Conservation (phyloP, 1,139 yeast genomes). For the Yamadazyma buinensis region DNA sequence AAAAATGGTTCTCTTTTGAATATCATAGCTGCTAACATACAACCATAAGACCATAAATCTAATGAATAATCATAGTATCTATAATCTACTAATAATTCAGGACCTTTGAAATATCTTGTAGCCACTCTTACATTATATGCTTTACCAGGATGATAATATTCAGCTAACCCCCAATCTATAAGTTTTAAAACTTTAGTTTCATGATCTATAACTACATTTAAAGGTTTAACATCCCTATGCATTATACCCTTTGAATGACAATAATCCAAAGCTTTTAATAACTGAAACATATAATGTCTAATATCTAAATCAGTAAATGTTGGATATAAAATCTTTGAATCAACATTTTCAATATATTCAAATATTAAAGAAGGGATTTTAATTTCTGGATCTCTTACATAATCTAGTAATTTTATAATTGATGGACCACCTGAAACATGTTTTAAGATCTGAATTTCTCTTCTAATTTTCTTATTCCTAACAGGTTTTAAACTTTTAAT, state of each 20-base stretch:
- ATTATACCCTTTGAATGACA: slow-evolving; percentile 8
- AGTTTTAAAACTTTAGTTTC: slow-evolving; percentile 3
- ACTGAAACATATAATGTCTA: slow-evolving; percentile 5
- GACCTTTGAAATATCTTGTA: slow-evolving; percentile 7
- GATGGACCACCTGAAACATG: slow-evolving; percentile 5
- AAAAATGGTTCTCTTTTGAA: slow-evolving; percentile 7
- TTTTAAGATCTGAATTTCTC: slow-evolving; percentile 6
- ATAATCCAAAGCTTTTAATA: slow-evolving; percentile 5
- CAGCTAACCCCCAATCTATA: slow-evolving; percentile 9
- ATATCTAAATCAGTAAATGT: slow-evolving; percentile 6
- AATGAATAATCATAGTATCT: slow-evolving; percentile 8
- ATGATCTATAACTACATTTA: slow-evolving; percentile 8
- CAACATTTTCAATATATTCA: slow-evolving; percentile 5
- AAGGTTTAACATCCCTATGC: slow-evolving; percentile 8
- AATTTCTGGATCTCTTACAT: slow-evolving; percentile 4
- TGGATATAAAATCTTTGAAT: slow-evolving; percentile 5
- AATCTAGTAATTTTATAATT: slow-evolving; percentile 3
- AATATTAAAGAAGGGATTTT: slow-evolving; percentile 5
- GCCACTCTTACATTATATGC: slow-evolving; percentile 8
- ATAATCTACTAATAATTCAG: slow-evolving; percentile 8
- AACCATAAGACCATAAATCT: slow-evolving; percentile 7
- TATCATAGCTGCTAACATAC: slow-evolving; percentile 7
- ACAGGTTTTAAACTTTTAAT: slow-evolving; percentile 8
- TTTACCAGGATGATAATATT: slow-evolving; percentile 7
- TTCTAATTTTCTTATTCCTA: slow-evolving; percentile 6